Percentiles rank a stretch among this genome's conserved stretches.
Evolutionary conservation across 352 stramenopile genomes (phyloP).

Genomic region (Thalassiosira ordinaria): DNA sequence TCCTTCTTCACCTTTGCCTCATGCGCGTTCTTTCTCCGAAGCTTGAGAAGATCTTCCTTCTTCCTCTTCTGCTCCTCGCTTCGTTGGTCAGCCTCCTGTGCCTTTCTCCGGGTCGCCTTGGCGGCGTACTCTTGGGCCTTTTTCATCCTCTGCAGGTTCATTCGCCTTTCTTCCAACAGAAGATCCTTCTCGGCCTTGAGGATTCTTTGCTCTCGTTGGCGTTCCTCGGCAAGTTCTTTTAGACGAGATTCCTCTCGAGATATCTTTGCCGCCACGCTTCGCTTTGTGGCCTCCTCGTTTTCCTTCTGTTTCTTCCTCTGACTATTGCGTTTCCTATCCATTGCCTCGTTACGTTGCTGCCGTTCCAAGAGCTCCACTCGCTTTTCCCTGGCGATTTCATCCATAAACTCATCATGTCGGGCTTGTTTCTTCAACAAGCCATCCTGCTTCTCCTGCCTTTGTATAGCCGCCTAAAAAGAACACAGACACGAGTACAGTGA

Average conservation of each 20-base stretch:
- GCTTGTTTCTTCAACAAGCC: slow-evolving; percentile 34
- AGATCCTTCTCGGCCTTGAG: slow-evolving; percentile 49
- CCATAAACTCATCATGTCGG: slow-evolving; percentile 36
- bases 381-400: slow-evolving; percentile 35
- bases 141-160: slow-evolving; percentile 50
- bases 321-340: slow-evolving; percentile 41
- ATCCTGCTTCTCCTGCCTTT: slow-evolving; percentile 21
- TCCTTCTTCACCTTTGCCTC: slow-evolving; percentile 57
- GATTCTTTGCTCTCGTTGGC: slow-evolving; percentile 34
- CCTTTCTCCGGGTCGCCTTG: slow-evolving; percentile 34
- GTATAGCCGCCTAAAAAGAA: too few relatives aligned
- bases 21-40: slow-evolving; percentile 34
- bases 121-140: slow-evolving; percentile 23
- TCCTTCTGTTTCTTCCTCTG: slow-evolving; percentile 28
- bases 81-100: slow-evolving; percentile 33
- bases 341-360: slow-evolving; percentile 23
- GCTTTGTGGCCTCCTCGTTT: slow-evolving; percentile 43
- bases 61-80: slow-evolving; percentile 35
- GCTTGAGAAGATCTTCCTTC: slow-evolving; percentile 44
- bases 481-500: too few relatives aligned
- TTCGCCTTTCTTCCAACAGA: slow-evolving; percentile 36
- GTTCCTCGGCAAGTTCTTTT: slow-evolving; percentile 17
- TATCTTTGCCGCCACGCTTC: slow-evolving; percentile 32
- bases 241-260: slow-evolving; percentile 33
- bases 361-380: slow-evolving; percentile 4